phyloP scores from a whole-genome alignment of 768 basidiomycete genomes.

The Lentinula raphanica region DNA sequence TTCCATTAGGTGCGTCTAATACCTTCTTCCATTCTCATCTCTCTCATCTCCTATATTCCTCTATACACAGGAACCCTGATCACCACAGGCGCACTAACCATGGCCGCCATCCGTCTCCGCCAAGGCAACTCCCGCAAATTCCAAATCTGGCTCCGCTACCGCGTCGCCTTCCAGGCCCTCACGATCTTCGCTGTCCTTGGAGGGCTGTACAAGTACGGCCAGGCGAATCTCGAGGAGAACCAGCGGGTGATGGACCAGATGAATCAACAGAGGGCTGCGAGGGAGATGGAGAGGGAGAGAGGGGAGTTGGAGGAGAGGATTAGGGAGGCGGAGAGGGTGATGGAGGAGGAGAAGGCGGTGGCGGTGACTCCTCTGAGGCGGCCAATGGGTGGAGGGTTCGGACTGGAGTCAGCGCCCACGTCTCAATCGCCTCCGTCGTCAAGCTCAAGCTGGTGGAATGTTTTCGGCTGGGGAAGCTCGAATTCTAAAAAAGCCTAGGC shows the following conservation, averaged over 20 bases:
- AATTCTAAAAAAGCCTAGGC: too few relatives aligned
- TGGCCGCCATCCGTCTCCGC: conserved; percentile 45
- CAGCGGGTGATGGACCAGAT: conserved; percentile 11
- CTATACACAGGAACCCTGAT: conserved; percentile 35
- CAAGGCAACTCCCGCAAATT: conserved; percentile 42
- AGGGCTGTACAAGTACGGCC: conserved; percentile 13
- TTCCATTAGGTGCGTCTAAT: conserved; percentile 59
- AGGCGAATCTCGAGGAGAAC: conserved; percentile 16
- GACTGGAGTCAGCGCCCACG: too few relatives aligned
- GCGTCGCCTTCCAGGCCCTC: conserved; percentile 53
- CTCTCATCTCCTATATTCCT: too few relatives aligned
- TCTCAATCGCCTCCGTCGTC: too few relatives aligned
- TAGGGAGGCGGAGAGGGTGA: conserved; percentile 8
- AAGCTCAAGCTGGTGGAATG: too few relatives aligned
- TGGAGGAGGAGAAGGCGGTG: conserved; percentile 13
- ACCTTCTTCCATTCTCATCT: background rate
- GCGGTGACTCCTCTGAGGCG: too few relatives aligned
- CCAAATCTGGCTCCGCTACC: conserved; percentile 56
- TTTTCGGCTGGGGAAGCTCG: too few relatives aligned
- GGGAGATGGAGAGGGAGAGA: conserved; percentile 8
- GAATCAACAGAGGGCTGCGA: conserved; percentile 12
- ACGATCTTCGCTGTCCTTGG: conserved; percentile 49
- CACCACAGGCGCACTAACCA: conserved; percentile 48
- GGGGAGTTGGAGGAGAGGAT: conserved; percentile 7
- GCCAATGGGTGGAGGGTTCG: too few relatives aligned